Percentiles rank a stretch among this genome's conserved stretches.
These are phyloP conservation scores for Tetrastigma voinierianum DNA, from an alignment of 164 flowering plant species.

Conservation along the genomic window DNA sequence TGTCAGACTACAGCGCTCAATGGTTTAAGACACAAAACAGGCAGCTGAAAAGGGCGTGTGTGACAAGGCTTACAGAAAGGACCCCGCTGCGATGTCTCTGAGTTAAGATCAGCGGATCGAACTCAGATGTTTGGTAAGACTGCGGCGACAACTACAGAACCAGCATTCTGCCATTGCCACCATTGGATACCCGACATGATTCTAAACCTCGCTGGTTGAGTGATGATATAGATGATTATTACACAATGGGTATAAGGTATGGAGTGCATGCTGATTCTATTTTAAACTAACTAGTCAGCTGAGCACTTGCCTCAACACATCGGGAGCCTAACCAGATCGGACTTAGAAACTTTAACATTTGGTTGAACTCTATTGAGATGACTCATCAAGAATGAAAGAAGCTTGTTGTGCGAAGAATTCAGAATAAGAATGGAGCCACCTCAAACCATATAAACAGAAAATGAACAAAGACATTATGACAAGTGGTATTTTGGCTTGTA, in stretches of 20 bases:
- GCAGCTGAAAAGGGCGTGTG: slow-evolving; percentile 3
- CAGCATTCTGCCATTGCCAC: slow-evolving; percentile 40
- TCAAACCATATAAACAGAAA: slow-evolving; percentile 28
- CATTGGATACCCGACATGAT: neutral
- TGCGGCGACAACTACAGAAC: slow-evolving; percentile 69
- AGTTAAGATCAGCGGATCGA: slow-evolving; percentile 55
- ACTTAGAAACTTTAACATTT: slow-evolving; percentile 56
- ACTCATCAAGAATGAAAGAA: slow-evolving; percentile 54
- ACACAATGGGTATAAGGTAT: neutral
- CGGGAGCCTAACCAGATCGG: slow-evolving; percentile 66
- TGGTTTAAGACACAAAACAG: neutral
- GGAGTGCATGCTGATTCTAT: neutral
- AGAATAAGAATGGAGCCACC: slow-evolving; percentile 69
- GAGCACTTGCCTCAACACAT: slow-evolving; percentile 71
- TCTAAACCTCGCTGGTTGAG: neutral
- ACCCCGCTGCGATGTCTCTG: slow-evolving; percentile 68
- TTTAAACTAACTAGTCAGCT: neutral
- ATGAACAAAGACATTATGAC: slow-evolving; percentile 7
- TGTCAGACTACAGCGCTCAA: slow-evolving; percentile 15
- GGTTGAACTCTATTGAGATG: slow-evolving; percentile 53
- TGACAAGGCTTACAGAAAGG: neutral
- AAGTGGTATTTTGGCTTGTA: too few relatives aligned
- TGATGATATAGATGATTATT: neutral
- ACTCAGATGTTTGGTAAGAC: slow-evolving; percentile 79
- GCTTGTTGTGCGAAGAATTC: slow-evolving; percentile 75